Conservation (phyloP, 1,284 basidiomycete species). For the Leucoagaricus sp. region DNA sequence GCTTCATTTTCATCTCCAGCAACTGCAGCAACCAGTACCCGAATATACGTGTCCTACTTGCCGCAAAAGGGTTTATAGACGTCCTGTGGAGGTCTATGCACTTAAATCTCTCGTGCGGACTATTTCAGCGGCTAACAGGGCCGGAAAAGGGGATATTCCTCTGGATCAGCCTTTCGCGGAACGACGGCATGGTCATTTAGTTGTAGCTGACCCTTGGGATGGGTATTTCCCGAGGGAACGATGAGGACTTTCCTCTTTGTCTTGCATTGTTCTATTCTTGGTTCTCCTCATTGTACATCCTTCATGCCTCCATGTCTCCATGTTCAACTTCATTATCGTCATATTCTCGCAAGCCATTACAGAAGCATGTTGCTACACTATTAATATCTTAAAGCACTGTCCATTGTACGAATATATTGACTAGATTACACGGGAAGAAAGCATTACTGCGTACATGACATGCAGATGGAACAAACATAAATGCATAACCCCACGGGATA, state of each 20-base stretch:
- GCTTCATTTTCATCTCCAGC: conserved; percentile 25
- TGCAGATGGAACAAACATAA: not conserved
- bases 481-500: not conserved
- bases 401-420: not conserved
- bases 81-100: conserved; percentile 59
- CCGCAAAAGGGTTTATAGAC: conserved; percentile 45
- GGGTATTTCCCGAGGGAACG: conserved; percentile 46
- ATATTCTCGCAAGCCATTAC: not conserved
- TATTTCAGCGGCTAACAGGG: conserved; percentile 38
- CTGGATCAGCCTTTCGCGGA: conserved; percentile 3
- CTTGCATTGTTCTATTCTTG: not conserved
- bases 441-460: not conserved
- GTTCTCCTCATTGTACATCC: not conserved
- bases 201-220: conserved; percentile 44
- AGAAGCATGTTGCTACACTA: conserved; percentile 4
- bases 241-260: not conserved
- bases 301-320: not conserved
- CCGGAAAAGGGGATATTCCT: conserved; percentile 48
- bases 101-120: conserved; percentile 54
- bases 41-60: conserved; percentile 70
- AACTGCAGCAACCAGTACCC: conserved; percentile 35
- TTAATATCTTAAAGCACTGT: conserved; percentile 6
- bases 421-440: not conserved
- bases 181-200: conserved; percentile 3
- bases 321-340: not conserved